A percentile compares a stretch with the other conserved stretches of the same genome.
These are phyloP conservation scores for Yamadazyma friedrichii DNA, from an alignment of 1,139 yeast genomes.

Conservation along the genomic window DNA sequence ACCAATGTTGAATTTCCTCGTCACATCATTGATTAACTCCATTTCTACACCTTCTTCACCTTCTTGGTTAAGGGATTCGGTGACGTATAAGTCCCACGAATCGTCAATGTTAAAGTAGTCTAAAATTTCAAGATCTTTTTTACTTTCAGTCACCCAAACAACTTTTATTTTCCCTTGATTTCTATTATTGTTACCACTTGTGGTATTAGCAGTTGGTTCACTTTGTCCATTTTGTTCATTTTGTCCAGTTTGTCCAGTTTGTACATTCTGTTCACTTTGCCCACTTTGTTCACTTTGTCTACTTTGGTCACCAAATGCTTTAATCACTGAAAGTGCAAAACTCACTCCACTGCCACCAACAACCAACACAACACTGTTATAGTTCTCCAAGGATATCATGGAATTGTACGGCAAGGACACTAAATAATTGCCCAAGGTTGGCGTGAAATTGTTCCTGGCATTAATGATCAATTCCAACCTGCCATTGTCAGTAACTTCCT, in stretches of 20 bases:
- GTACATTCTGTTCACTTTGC: too few relatives aligned
- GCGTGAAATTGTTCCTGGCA: conserved; percentile 7
- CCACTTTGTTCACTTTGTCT: too few relatives aligned
- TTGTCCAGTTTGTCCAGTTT: too few relatives aligned
- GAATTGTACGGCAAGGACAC: conserved; percentile 14
- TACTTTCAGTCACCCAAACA: conserved; percentile 55
- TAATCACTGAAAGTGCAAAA: conserved; percentile 52
- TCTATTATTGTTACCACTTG: too few relatives aligned
- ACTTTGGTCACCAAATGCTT: too few relatives aligned
- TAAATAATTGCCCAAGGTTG: conserved; percentile 7
- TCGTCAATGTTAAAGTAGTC: conserved; percentile 18
- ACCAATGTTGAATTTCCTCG: conserved; percentile 17
- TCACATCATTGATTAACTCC: conserved; percentile 11
- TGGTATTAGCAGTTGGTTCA: too few relatives aligned
- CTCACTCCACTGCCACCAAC: conserved; percentile 92
- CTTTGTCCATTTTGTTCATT: too few relatives aligned
- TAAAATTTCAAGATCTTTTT: conserved; percentile 33
- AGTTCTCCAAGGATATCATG: conserved; percentile 3
- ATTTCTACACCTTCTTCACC: conserved; percentile 16
- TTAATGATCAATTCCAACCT: conserved; percentile 11
- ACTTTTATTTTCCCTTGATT: conserved; percentile 17
- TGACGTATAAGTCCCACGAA: conserved; percentile 19
- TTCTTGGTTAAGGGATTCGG: neutral
- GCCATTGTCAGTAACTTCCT: neutral
- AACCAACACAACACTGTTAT: conserved; percentile 28